These are phyloP conservation scores for Zymoseptoria brevis DNA, from an alignment of 2,329 filamentous ascomycete genomes.

Conservation along the genomic window DNA sequence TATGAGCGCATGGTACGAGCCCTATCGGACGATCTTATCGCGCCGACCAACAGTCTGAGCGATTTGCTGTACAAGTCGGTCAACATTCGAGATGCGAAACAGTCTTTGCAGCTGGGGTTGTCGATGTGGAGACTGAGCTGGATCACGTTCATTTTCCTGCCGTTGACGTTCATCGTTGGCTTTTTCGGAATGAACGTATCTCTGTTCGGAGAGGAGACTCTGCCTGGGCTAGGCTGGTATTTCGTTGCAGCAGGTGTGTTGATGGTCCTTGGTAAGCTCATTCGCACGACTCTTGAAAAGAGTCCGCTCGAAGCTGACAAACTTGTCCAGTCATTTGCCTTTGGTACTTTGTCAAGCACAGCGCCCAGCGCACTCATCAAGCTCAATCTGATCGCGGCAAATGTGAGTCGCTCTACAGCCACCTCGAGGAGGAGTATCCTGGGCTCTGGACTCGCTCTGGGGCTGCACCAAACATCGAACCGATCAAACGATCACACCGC, in stretches of 20 bases:
- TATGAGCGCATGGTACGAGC: conserved; percentile 41
- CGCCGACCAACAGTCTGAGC: conserved; percentile 43
- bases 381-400: conserved; percentile 42
- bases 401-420: conserved; percentile 44
- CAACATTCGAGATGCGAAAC: conserved; percentile 44
- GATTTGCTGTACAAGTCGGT: conserved; percentile 48
- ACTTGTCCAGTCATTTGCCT: conserved; percentile 32
- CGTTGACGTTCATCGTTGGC: conserved; percentile 43
- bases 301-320: background rate
- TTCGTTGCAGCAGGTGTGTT: conserved; percentile 42
- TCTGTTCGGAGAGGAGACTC: conserved; percentile 32
- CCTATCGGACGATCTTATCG: conserved; percentile 44
- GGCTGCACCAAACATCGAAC: conserved; percentile 35
- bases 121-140: conserved; percentile 53
- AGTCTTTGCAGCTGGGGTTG: conserved; percentile 42
- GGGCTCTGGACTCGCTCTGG: conserved; percentile 43
- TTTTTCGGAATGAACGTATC: conserved; percentile 49
- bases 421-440: conserved; percentile 40
- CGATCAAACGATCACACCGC: conserved; percentile 31
- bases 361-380: conserved; percentile 35
- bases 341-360: conserved; percentile 44
- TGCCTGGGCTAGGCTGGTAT: conserved; percentile 42
- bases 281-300: background rate
- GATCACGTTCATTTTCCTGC: conserved; percentile 69
- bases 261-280: conserved; percentile 29